Evolutionary conservation across 164 flowering plant genomes (phyloP), one percentile per base, ranked within the genome.

Genomic region (Annona cherimola): DNA sequence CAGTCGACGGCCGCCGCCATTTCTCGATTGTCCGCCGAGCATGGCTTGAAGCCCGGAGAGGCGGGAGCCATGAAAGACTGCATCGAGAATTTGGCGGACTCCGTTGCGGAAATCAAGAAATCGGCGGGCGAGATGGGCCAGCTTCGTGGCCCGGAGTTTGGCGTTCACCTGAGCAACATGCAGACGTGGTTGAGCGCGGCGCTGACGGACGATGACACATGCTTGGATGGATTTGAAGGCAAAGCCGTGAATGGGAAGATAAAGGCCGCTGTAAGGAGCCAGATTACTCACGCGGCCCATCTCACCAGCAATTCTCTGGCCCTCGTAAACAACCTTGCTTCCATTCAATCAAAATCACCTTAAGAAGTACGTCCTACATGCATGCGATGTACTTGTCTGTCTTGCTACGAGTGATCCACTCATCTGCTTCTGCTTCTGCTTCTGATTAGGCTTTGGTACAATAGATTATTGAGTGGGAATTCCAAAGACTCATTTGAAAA

Each of bases 111-210:
- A 79, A 81, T 89, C 2, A 76, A 77, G 26, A 57, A 76, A 12
- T 81, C 89, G 3, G 9, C 85, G 43, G 61, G 19, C 12, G 88
- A 83, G 55, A 72, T 86, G 88, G 68, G 55, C 44, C 76, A 78
- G 26, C 71, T 87, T 18, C 57, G 40, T 8, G 82, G 79, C 2
- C 76, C 79, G 0, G 83, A 84, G 9, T 77, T 80, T 44, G 77
- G 67, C 19, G 54, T 71, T 7, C 63, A 86, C 41, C 75, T 86
- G 84, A 76, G 81, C 65, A 77, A 85, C 14, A 77, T 88, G 1
- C 74, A 82, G 82, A 89, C 91, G 1, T 86, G 87, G 86, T 88
- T 87, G 1, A 89, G 91, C 66, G 88, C 94, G 1, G 90, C 90
- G 1, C 70, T 89, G 62, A 81, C 94, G 0, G 80, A 86, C 40